These are phyloP conservation scores for Stagonosporopsis vannaccii DNA, from an alignment of 2,329 filamentous ascomycete species.

Conservation along the genomic window DNA sequence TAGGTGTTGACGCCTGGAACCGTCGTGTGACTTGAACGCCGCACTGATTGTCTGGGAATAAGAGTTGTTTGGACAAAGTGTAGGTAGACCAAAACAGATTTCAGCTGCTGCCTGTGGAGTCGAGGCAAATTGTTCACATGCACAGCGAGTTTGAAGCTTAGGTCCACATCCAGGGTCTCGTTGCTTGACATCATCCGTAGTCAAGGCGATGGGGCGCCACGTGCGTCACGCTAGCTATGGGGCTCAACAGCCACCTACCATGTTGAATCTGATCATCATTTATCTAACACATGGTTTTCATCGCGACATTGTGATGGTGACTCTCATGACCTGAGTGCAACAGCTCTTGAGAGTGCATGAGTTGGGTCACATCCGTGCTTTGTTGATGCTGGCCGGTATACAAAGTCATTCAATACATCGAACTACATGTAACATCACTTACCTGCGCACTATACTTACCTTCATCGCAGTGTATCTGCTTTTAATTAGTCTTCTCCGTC, in stretches of 20 bases:
- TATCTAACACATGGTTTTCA: neutral
- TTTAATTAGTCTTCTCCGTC: neutral
- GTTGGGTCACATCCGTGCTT: no score
- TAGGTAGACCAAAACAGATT: neutral
- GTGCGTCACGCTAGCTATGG: conserved; percentile 12
- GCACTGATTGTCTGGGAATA: neutral
- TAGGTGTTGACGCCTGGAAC: neutral
- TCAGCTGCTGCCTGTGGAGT: conserved; percentile 10
- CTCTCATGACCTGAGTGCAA: neutral
- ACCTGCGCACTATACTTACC: neutral
- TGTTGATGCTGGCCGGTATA: neutral
- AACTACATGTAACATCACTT: neutral
- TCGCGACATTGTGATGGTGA: neutral
- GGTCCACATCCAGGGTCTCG: conserved; percentile 13
- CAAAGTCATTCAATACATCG: neutral
- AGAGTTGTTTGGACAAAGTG: neutral
- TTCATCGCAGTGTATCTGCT: neutral
- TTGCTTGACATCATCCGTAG: conserved; percentile 20
- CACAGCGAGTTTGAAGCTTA: conserved; percentile 10
- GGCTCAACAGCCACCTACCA: neutral
- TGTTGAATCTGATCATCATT: neutral
- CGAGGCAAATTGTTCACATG: conserved; percentile 12
- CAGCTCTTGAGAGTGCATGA: neutral
- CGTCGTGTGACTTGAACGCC: conserved; percentile 1
- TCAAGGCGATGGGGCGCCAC: conserved; percentile 14